phyloP scores from a whole-genome alignment of 164 flowering plant species.

The Nymphaea thermarum region DNA sequence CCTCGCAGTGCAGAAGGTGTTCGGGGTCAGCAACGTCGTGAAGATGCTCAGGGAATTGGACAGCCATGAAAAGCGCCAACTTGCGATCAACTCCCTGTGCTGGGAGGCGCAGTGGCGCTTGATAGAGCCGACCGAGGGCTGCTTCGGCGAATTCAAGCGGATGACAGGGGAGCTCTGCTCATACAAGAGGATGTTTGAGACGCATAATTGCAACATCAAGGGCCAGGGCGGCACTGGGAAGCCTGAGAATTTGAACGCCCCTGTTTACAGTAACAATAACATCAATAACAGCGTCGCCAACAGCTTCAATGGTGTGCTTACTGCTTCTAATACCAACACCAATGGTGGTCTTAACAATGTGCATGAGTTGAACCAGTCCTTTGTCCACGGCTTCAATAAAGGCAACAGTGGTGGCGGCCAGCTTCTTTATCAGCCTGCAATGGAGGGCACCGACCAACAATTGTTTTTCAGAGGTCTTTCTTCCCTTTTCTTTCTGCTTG shows the following conservation, averaged over 20 bases:
- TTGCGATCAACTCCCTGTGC: conserved; percentile 37
- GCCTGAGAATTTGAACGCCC: background rate
- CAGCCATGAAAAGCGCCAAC: conserved; percentile 13
- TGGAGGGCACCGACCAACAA: background rate
- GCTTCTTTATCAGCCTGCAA: background rate
- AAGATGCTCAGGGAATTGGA: conserved; percentile 27
- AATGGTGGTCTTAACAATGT: background rate
- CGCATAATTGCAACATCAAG: background rate
- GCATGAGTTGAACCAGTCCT: background rate
- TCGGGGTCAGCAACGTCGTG: conserved; percentile 64
- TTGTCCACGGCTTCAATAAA: background rate
- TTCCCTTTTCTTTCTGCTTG: too few relatives aligned
- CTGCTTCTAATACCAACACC: background rate
- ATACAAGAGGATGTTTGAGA: background rate
- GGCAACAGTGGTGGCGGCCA: background rate
- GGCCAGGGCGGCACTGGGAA: background rate
- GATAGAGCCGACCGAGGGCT: conserved; percentile 51
- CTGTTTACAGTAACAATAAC: background rate
- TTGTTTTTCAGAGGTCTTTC: too few relatives aligned
- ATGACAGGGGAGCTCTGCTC: conserved; percentile 26
- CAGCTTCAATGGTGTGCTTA: background rate
- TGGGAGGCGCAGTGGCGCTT: conserved; percentile 76
- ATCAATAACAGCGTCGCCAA: background rate
- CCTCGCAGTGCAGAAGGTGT: conserved; percentile 59
- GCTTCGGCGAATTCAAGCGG: conserved; percentile 45